phyloP scores from a whole-genome alignment of 2,329 filamentous ascomycete genomes.

The Colletotrichum sp. region DNA sequence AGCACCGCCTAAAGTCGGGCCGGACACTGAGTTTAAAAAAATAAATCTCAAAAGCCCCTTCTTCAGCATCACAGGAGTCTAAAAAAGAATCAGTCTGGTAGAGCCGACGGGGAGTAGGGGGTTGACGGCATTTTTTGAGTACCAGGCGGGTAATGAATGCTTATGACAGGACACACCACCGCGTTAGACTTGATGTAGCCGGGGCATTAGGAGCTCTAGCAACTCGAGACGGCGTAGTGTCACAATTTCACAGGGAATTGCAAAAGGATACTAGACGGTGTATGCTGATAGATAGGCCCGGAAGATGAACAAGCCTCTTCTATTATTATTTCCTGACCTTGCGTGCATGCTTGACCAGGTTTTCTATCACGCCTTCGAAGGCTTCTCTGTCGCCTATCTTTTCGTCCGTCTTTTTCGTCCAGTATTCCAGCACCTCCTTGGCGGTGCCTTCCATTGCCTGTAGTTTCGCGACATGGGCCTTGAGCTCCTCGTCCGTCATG shows the following conservation, averaged over 20 bases:
- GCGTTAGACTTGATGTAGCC: slow-evolving; percentile 9
- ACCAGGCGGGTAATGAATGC: slow-evolving; percentile 21
- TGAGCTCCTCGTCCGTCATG: slow-evolving; percentile 79
- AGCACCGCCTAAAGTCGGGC: slow-evolving; percentile 43
- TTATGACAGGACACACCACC: slow-evolving; percentile 7
- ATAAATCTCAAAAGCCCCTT: slow-evolving; percentile 12
- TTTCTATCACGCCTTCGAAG: slow-evolving; percentile 96
- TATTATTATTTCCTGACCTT: slow-evolving; percentile 74
- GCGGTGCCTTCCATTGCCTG: slow-evolving; percentile 74
- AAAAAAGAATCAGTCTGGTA: slow-evolving; percentile 17
- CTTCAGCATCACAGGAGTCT: slow-evolving; percentile 20
- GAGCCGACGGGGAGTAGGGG: not conserved
- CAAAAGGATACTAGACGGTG: slow-evolving; percentile 10
- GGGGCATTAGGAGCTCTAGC: not conserved
- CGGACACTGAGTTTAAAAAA: not conserved
- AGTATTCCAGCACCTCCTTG: slow-evolving; percentile 82
- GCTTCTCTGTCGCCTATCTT: slow-evolving; percentile 90
- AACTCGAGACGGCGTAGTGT: not conserved
- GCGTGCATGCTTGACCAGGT: slow-evolving; percentile 88
- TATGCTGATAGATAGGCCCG: slow-evolving; percentile 19
- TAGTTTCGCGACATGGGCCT: slow-evolving; percentile 71
- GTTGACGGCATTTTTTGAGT: slow-evolving; percentile 7
- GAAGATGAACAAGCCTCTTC: slow-evolving; percentile 13
- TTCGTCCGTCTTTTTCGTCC: slow-evolving; percentile 85
- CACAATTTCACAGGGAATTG: slow-evolving; percentile 1